Base-by-base conservation (phyloP, 345 rosid species). In the Excoecaria cochinchinensis region DNA sequence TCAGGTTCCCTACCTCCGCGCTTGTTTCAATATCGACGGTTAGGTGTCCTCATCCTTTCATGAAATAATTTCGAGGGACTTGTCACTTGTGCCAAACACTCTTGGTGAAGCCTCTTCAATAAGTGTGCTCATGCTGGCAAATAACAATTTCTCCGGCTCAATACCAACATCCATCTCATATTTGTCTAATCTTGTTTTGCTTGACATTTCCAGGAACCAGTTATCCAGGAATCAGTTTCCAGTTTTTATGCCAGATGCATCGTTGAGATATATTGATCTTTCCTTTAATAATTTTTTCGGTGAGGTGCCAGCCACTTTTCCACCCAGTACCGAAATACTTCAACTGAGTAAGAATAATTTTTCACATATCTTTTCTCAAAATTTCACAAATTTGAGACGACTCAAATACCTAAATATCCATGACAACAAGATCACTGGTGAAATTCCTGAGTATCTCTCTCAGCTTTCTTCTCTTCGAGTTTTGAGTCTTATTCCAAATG, bases 391-490 rank as follows among this genome's bases (percentile, higher is more conserved):
- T 0, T 74, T 81, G 38, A 64, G 39, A 10, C 11, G 0, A 55
- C 79, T 86, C 38, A 1, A 48, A 7, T 71, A 75, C 71, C 85
- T 84, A 72, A 87, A 83, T n/a, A 82, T 85, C 65, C 83, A 83
- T 19, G 83, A 77, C 74, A 85, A 82, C 67, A 78, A 62, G 2
- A 78, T 87, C 58, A 70, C 73, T 3, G 85, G 85, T 21, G 69
- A 75, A 16, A 63, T 83, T 24, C 85, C 84, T 39, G 51, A 19
- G 44, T 56, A 72, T 14, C 51, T 79, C 53, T 78, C 73, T 36
- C 72, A 40, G 53, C 19, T 85, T 12, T 74, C 85, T 10, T 67
- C 83, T 40, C 73, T 87, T 17, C 75, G 65, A 36, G 70, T 82
- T 0, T 76, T 85, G 67, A 85, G 80, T 75, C 78, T 87, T 10